Conservation (phyloP, 1,284 basidiomycete species). For the Stereum hirsutum region DNA sequence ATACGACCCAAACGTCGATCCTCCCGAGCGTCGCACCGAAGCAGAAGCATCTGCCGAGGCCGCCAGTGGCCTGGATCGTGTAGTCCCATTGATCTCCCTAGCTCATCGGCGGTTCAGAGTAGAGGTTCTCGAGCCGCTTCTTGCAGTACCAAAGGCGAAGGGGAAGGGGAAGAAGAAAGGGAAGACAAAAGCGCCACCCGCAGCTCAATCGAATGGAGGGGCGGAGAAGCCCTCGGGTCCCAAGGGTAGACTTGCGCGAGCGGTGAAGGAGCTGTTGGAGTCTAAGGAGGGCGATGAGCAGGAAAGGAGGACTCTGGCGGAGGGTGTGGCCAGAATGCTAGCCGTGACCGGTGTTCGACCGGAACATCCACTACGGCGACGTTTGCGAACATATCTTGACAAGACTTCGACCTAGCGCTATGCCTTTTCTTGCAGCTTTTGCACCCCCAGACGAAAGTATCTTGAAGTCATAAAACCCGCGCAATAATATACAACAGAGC, state of each 20-base stretch:
- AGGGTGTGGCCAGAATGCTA: slow-evolving; percentile 41
- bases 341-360: slow-evolving; percentile 44
- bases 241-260: slow-evolving; percentile 56
- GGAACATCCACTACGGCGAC: slow-evolving; percentile 58
- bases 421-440: too few species aligned
- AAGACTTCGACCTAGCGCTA: not conserved
- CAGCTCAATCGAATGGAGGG: slow-evolving; percentile 16
- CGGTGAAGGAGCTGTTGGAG: slow-evolving; percentile 55
- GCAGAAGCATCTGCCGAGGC: slow-evolving; percentile 68
- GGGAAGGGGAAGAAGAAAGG: slow-evolving; percentile 36
- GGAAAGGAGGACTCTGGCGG: slow-evolving; percentile 35
- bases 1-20: slow-evolving; percentile 40
- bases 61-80: slow-evolving; percentile 53
- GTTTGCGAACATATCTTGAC: slow-evolving; percentile 42
- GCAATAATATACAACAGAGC: too few species aligned
- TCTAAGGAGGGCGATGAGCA: slow-evolving; percentile 35
- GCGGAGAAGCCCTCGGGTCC: slow-evolving; percentile 27
- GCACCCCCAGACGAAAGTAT: too few species aligned
- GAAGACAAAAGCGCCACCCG: slow-evolving; percentile 28
- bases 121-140: slow-evolving; percentile 59
- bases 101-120: slow-evolving; percentile 62
- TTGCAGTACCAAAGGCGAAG: slow-evolving; percentile 55
- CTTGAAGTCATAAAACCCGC: too few species aligned
- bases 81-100: slow-evolving; percentile 52
- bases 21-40: slow-evolving; percentile 35